phyloP scores from a whole-genome alignment of 495 filamentous ascomycete species.

The Neurospora sp. region DNA sequence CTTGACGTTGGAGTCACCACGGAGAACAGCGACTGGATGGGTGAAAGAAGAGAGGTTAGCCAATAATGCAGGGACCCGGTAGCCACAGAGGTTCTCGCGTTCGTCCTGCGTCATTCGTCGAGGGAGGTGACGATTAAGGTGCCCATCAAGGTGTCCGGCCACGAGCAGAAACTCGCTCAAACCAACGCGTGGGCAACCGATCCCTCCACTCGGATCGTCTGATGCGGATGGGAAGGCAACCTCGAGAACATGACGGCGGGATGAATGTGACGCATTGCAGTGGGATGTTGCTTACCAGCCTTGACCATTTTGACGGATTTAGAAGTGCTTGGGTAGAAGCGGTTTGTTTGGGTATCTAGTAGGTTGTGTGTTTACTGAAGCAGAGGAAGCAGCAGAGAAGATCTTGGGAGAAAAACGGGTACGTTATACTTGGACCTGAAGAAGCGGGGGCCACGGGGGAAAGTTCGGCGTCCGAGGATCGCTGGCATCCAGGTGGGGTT shows the following conservation, averaged over 20 bases:
- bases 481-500: conserved; percentile 12
- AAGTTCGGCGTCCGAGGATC: conserved; percentile 11
- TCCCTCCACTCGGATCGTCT: background rate
- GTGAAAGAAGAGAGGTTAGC: background rate
- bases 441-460: conserved; percentile 1
- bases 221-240: background rate
- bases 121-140: background rate
- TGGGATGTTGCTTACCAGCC: conserved; percentile 60
- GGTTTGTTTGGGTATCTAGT: conserved; percentile 1
- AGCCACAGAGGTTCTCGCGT: background rate
- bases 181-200: conserved; percentile 2
- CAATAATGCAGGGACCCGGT: conserved; percentile 5
- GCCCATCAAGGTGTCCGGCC: conserved; percentile 22
- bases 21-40: conserved; percentile 76
- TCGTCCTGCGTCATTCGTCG: background rate
- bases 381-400: background rate
- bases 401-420: conserved; percentile 4
- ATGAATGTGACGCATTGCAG: conserved; percentile 13
- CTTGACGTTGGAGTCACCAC: conserved; percentile 87
- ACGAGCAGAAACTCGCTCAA: conserved; percentile 14
- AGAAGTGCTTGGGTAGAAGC: conserved; percentile 3
- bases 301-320: conserved; percentile 71
- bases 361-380: background rate
- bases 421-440: background rate
- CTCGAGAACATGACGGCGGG: conserved; percentile 14